Conservation (phyloP, 176 grass and related monocot species). For the Elymus sibiricus region DNA sequence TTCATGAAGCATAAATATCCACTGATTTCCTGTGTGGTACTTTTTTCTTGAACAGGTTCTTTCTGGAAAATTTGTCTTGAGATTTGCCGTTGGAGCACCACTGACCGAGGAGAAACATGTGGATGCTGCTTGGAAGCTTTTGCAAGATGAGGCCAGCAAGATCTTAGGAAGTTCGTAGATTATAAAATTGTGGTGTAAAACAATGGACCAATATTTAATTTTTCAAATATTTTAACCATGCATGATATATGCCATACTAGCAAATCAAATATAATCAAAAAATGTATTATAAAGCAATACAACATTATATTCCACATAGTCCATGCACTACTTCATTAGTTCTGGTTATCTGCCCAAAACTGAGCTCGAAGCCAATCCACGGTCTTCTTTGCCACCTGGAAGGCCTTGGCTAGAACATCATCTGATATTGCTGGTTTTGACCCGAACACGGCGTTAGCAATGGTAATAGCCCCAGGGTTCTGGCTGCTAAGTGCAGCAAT, state of each 20-base stretch:
- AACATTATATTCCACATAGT: too few relatives aligned
- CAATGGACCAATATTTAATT: too few relatives aligned
- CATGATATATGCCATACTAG: too few relatives aligned
- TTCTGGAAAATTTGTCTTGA: slow-evolving; percentile 55
- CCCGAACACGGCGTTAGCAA: not conserved
- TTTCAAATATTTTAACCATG: too few relatives aligned
- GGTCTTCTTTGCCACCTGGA: not conserved
- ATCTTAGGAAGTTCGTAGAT: slow-evolving; percentile 25
- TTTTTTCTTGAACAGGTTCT: slow-evolving; percentile 45
- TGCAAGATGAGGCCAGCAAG: slow-evolving; percentile 47
- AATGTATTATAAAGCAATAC: too few relatives aligned
- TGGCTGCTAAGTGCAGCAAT: too few relatives aligned
- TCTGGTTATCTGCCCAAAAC: not conserved
- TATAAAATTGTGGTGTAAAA: too few relatives aligned
- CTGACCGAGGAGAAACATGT: slow-evolving; percentile 57
- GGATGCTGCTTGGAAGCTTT: slow-evolving; percentile 54
- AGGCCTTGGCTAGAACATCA: not conserved
- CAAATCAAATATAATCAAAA: too few relatives aligned
- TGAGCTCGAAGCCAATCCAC: not conserved
- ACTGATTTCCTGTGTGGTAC: not conserved
- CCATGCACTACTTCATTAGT: too few relatives aligned
- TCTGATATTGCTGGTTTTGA: not conserved
- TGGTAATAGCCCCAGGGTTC: not conserved
- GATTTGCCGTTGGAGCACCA: slow-evolving; percentile 57
- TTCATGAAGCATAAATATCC: not conserved